Evolutionary conservation across 2,329 filamentous ascomycete genomes (phyloP), one percentile per base, ranked within the genome.

Genomic region (Cladosporium cucumerinum): DNA sequence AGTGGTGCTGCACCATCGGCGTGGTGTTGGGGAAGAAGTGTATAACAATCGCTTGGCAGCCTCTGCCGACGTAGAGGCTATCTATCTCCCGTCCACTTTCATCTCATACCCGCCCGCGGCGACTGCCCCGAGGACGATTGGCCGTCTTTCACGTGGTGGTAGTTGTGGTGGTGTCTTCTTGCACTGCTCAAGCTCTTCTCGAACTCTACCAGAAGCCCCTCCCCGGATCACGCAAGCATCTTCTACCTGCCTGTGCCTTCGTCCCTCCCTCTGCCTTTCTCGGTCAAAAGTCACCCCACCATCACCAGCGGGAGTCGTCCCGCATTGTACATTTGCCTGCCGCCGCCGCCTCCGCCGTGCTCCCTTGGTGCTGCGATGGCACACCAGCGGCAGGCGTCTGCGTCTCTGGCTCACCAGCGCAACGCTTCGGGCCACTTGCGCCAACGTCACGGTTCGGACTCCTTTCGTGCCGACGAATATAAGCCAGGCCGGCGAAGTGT

Each of bases 371-470:
- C 39, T 46, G 59, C 61, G 21, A 69, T 70, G 68, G 63, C 68
- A 57, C 69, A 69, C 58, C 61, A 68, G 58, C 69, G 61, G 43
- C 61, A 64, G 54, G 46, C 55, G 21, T 64, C 61, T 36, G 46
- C 55, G 21, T 64, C 61, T 21, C 61, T 64, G 21, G 30, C 52
- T 8, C 61, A 64, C 55, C 61, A 64, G 55, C 61, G 69, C 28
- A 60, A 64, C 48, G 49, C 59, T 36, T 71, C 69, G 26, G 65
- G 66, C 43, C 68, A 72, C 46, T 69, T 73, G 26, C 72, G 72
- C 63, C 71, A 72, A 64, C 69, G 72, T 25, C 66, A 69, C 36
- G 66, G 66, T 63, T 72, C 69, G 48, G 70, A 68, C 48, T 63
- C 59, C 59, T 61, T 61, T 36, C 59, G 59, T 34, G 32, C 48